These are phyloP conservation scores for Colletotrichum kahawae DNA, from an alignment of 2,329 filamentous ascomycete genomes.

Conservation along the genomic window DNA sequence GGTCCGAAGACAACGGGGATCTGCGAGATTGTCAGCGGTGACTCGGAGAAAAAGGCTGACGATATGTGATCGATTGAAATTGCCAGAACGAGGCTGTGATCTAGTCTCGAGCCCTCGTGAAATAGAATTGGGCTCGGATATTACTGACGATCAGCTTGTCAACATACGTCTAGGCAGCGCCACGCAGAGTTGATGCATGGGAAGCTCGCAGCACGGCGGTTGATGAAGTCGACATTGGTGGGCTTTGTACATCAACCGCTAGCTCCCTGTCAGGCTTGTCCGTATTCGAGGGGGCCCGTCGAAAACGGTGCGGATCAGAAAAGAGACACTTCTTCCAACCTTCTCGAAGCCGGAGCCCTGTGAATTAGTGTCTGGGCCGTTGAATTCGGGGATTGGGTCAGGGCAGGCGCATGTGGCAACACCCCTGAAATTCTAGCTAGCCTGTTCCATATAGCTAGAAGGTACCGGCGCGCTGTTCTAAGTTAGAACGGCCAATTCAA, in stretches of 20 bases:
- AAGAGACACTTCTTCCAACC: slow-evolving; percentile 1
- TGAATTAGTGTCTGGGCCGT: slow-evolving; percentile 6
- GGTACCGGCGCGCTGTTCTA: not conserved
- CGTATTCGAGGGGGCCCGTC: not conserved
- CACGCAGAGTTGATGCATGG: not conserved
- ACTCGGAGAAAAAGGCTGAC: not conserved
- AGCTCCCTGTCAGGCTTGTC: not conserved
- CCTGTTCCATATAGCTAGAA: not conserved
- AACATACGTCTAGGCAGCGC: not conserved
- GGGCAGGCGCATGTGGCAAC: not conserved
- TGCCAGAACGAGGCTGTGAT: not conserved
- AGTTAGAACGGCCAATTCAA: not conserved
- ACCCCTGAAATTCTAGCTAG: not conserved
- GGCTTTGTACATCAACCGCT: not conserved
- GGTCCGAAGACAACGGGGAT: not conserved
- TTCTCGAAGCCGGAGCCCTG: slow-evolving; percentile 20
- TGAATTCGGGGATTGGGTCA: slow-evolving; percentile 12
- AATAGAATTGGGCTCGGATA: not conserved
- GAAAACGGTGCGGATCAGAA: not conserved
- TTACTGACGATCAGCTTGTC: not conserved
- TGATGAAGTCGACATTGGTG: not conserved
- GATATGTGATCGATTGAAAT: not conserved
- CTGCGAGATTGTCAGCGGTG: not conserved
- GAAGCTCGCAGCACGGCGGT: not conserved
- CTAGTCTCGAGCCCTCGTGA: not conserved